phyloP scores from a whole-genome alignment of 2,329 filamentous ascomycete genomes.

The Blastomyces percursus region DNA sequence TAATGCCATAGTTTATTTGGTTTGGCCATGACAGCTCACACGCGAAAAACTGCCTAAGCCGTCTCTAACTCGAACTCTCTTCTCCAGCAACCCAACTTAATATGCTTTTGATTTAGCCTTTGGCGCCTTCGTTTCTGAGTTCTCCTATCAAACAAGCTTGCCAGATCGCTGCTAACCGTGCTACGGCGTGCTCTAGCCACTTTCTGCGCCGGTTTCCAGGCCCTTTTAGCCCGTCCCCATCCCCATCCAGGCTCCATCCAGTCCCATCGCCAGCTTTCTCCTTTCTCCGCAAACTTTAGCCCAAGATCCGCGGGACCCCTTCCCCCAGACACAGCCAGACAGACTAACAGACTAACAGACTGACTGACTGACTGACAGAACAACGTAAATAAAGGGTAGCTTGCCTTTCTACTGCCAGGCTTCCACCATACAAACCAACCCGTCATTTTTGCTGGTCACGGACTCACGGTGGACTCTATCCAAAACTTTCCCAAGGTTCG shows the following conservation, averaged over 20 bases:
- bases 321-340: not conserved
- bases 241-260: not conserved
- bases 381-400: too few relatives aligned
- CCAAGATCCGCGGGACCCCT: not conserved
- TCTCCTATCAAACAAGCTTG: not conserved
- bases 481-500: not conserved
- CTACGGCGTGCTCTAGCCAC: conserved; percentile 1
- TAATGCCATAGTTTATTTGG: not conserved
- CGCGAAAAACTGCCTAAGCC: not conserved
- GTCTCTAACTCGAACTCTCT: not conserved
- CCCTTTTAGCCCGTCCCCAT: not conserved
- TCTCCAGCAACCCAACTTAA: not conserved
- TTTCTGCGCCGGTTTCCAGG: conserved; percentile 2
- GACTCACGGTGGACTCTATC: not conserved
- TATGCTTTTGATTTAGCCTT: not conserved
- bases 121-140: not conserved
- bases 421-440: too few relatives aligned
- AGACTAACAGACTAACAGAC: too few relatives aligned
- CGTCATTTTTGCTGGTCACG: not conserved
- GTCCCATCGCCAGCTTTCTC: not conserved
- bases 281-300: conserved; percentile 2
- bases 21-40: not conserved
- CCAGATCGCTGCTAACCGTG: not conserved
- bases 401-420: not conserved
- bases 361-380: too few relatives aligned